Percentiles rank a stretch among this genome's conserved stretches.
Evolutionary conservation across 2,329 filamentous ascomycete species (phyloP).

Genomic region (Bipolaris victoriae): DNA sequence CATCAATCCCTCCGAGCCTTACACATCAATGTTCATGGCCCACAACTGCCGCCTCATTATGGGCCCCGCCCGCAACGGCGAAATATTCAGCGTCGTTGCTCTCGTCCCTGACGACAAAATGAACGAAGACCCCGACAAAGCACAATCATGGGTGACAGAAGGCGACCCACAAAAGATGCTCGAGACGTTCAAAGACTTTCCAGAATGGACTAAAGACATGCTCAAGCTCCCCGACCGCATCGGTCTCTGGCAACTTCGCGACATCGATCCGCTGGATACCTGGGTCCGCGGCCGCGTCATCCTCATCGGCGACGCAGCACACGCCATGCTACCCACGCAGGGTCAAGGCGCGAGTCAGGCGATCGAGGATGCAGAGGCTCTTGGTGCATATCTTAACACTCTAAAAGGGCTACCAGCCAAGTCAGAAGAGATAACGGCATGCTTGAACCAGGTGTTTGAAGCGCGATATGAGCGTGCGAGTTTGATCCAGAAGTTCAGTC

Average conservation of each 20-base stretch:
- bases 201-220: conserved; percentile 48
- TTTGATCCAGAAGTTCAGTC: conserved; percentile 53
- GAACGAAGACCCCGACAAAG: conserved; percentile 46
- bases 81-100: conserved; percentile 53
- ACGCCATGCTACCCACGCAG: conserved; percentile 60
- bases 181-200: conserved; percentile 52
- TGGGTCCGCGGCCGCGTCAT: conserved; percentile 58
- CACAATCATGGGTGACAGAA: conserved; percentile 50
- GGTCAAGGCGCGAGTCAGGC: conserved; percentile 64
- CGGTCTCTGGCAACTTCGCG: conserved; percentile 55
- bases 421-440: conserved; percentile 24
- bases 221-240: conserved; percentile 45
- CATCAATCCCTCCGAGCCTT: conserved; percentile 49
- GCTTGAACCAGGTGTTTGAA: conserved; percentile 19
- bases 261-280: conserved; percentile 51
- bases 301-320: conserved; percentile 59
- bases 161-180: conserved; percentile 49
- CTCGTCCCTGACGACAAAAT: conserved; percentile 55
- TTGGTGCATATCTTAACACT: conserved; percentile 37
- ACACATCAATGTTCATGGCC: conserved; percentile 56
- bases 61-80: conserved; percentile 53
- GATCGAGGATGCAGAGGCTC: conserved; percentile 57
- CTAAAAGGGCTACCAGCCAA: conserved; percentile 17
- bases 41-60: conserved; percentile 54
- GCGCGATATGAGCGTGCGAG: conserved; percentile 46